Conservation (phyloP, 192 early-diverging fungal species). For the Coemansia reversa region DNA sequence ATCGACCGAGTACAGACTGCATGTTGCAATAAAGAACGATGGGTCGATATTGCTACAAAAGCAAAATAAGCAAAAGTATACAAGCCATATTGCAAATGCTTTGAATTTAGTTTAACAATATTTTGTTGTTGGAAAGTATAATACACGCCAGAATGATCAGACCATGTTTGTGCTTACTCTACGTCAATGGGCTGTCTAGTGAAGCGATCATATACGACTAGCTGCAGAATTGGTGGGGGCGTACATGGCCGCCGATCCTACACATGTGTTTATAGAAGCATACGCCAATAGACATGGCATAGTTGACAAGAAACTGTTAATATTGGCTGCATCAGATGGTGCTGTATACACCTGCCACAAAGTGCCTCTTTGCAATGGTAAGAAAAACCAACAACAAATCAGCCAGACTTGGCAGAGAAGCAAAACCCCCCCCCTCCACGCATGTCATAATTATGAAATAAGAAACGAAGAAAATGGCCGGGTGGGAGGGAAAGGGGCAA, state of each 20-base stretch:
- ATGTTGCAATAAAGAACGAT: slow-evolving; percentile 46
- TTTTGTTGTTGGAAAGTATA: not conserved
- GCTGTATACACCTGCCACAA: no score
- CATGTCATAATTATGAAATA: no score
- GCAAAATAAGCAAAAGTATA: not conserved
- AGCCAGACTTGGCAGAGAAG: no score
- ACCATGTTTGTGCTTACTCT: slow-evolving; percentile 18
- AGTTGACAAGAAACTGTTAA: no score
- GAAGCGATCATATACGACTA: slow-evolving; percentile 56
- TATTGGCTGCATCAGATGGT: no score
- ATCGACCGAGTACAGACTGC: slow-evolving; percentile 38
- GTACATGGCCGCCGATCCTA: slow-evolving; percentile 64
- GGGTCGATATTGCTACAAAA: slow-evolving; percentile 26
- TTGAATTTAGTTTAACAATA: no score
- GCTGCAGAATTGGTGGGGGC: slow-evolving; percentile 65
- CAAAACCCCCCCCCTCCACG: no score
- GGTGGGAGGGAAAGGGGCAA: not conserved
- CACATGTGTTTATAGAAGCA: not conserved
- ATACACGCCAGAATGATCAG: not conserved
- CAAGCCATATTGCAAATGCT: not conserved
- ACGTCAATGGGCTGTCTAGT: slow-evolving; percentile 32
- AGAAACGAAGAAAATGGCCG: no score
- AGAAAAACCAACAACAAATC: no score
- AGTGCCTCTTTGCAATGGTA: no score
- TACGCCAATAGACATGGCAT: no score